Evolutionary conservation across 108 stramenopile genomes (phyloP).

Genomic region (Epipyxis sp.): DNA sequence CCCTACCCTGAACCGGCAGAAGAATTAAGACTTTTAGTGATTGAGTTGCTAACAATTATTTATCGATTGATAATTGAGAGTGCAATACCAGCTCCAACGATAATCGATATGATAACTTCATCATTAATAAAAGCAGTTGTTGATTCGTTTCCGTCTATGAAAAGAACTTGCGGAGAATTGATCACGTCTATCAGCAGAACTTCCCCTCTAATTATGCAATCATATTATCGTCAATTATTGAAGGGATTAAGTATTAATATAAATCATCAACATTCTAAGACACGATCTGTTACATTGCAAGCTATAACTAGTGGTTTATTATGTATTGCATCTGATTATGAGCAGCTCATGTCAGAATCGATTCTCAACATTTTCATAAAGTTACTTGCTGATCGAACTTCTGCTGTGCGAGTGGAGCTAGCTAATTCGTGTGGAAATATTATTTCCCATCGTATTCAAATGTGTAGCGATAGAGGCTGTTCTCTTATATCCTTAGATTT

Average conservation of each 20-base stretch:
- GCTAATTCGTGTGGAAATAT: not conserved
- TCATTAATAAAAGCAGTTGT: constrained; percentile 9
- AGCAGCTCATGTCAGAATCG: not conserved
- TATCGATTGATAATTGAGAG: not conserved
- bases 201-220: not conserved
- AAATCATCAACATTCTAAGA: constrained; percentile 1
- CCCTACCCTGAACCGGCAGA: constrained; percentile 25
- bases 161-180: not conserved
- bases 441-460: not conserved
- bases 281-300: not conserved
- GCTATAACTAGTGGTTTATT: not conserved
- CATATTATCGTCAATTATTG: not conserved
- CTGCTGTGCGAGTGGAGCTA: not conserved
- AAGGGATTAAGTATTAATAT: not conserved
- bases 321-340: not conserved
- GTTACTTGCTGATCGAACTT: not conserved
- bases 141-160: constrained; percentile 19
- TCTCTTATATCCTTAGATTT: not conserved
- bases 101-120: no score
- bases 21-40: constrained; percentile 11
- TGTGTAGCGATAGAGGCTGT: not conserved
- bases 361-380: not conserved
- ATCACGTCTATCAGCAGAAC: not conserved
- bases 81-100: no score
- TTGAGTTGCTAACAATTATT: constrained; percentile 12